phyloP scores from a whole-genome alignment of 371 early-diverging fungal genomes.

The Batkoa obscura region DNA sequence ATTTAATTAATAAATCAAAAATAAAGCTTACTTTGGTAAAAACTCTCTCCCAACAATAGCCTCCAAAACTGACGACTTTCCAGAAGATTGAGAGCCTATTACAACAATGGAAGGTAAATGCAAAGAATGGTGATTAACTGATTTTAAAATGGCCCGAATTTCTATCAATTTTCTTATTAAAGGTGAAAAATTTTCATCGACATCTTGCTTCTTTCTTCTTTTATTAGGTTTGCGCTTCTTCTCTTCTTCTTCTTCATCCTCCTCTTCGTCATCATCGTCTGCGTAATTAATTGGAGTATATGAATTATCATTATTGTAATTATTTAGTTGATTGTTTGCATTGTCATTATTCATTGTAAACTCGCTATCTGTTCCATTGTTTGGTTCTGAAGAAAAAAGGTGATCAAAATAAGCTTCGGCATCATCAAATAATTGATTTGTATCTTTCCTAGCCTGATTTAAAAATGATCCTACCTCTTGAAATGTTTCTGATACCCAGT shows the following conservation, averaged over 20 bases:
- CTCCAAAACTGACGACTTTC: constrained; percentile 97
- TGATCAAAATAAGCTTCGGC: background rate
- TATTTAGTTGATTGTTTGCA: background rate
- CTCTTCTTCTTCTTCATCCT: constrained; percentile 8
- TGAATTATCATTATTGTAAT: background rate
- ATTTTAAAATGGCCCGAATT: constrained; percentile 75
- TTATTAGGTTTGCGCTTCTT: constrained; percentile 13
- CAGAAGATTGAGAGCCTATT: constrained; percentile 93
- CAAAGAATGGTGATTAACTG: constrained; percentile 54
- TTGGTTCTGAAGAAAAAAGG: background rate
- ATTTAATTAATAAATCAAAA: background rate
- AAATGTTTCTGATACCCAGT: constrained; percentile 8
- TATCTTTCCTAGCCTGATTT: background rate
- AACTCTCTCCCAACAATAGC: constrained; percentile 98
- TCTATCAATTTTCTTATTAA: constrained; percentile 86
- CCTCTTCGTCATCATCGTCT: constrained; percentile 12
- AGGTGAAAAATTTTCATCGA: constrained; percentile 43
- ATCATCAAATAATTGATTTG: constrained; percentile 4
- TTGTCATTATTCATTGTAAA: background rate
- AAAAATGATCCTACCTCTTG: constrained; percentile 13
- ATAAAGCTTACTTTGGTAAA: constrained; percentile 71
- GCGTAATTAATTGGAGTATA: constrained; percentile 6
- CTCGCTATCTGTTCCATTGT: constrained; percentile 4
- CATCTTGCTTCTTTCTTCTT: background rate
- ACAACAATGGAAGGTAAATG: constrained; percentile 94